Evolutionary conservation across 2,329 filamentous ascomycete species (phyloP).

Genomic region (Ophiostoma populinum): DNA sequence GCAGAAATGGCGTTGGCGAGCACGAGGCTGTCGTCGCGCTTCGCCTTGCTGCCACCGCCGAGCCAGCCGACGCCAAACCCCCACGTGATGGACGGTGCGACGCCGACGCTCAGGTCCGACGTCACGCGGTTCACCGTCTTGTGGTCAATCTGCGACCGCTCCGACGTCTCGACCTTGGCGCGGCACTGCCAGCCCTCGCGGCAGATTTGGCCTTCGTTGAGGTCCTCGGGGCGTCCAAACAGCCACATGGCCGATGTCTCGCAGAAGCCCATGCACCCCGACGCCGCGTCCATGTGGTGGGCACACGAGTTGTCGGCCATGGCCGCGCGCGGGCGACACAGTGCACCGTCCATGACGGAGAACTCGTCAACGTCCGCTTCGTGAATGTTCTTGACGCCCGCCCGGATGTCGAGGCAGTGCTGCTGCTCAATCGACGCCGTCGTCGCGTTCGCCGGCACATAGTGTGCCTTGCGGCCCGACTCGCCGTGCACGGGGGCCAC

Average conservation of each 20-base stretch:
- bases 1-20: too few relatives aligned
- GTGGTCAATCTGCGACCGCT: constrained; percentile 7
- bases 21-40: too few relatives aligned
- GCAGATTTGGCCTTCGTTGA: constrained; percentile 9
- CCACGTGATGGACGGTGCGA: constrained; percentile 3
- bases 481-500: too few relatives aligned
- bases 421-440: too few relatives aligned
- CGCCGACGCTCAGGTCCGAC: not conserved
- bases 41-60: too few relatives aligned
- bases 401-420: too few relatives aligned
- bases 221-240: constrained; percentile 3
- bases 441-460: too few relatives aligned
- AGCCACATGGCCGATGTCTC: constrained; percentile 7
- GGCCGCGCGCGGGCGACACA: constrained; percentile 3
- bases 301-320: constrained; percentile 5
- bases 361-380: constrained; percentile 9
- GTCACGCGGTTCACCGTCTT: constrained; percentile 8
- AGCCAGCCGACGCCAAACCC: constrained; percentile 3
- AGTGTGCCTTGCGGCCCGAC: too few relatives aligned
- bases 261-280: constrained; percentile 7
- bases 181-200: constrained; percentile 8
- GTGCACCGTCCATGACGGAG: constrained; percentile 3
- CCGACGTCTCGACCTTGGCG: constrained; percentile 4
- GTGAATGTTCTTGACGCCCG: too few relatives aligned
- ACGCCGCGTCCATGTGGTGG: constrained; percentile 7